Percentiles rank a stretch among this genome's conserved stretches.
phyloP scores from a whole-genome alignment of 345 rosid species.

The Noccaea caerulescens region DNA sequence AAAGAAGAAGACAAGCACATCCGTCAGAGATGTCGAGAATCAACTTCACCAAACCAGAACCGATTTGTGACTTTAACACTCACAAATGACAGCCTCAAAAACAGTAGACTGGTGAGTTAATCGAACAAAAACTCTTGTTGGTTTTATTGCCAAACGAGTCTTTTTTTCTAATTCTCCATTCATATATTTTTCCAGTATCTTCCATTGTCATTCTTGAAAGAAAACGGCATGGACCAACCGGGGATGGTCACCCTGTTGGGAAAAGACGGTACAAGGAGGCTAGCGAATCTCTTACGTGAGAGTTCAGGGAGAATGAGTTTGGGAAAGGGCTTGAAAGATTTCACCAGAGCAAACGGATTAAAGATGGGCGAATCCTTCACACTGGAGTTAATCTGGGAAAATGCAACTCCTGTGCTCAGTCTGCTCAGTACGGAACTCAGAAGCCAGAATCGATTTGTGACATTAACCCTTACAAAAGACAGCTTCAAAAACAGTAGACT shows the following conservation, averaged over 20 bases:
- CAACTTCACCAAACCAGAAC: not conserved
- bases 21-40: not conserved
- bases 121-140: slow-evolving; percentile 3
- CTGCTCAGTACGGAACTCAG: not conserved
- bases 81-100: slow-evolving; percentile 12
- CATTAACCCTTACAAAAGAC: slow-evolving; percentile 19
- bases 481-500: not conserved
- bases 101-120: slow-evolving; percentile 26
- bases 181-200: slow-evolving; percentile 3
- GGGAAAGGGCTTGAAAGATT: slow-evolving; percentile 29
- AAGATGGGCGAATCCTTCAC: slow-evolving; percentile 3
- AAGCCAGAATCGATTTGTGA: not conserved
- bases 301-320: slow-evolving; percentile 10
- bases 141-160: not conserved
- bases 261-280: slow-evolving; percentile 22
- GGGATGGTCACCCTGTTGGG: slow-evolving; percentile 21
- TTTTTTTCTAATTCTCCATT: not conserved
- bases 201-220: slow-evolving; percentile 19
- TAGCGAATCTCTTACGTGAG: not conserved
- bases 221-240: slow-evolving; percentile 23
- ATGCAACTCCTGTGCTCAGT: slow-evolving; percentile 1
- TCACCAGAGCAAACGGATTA: slow-evolving; percentile 22
- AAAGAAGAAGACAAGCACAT: not conserved
- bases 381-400: slow-evolving; percentile 23
- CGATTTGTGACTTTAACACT: slow-evolving; percentile 18